Percentiles rank a stretch among this genome's conserved stretches.
Conservation (phyloP, 768 basidiomycete species). For the Termitomyces bulborhizus region DNA sequence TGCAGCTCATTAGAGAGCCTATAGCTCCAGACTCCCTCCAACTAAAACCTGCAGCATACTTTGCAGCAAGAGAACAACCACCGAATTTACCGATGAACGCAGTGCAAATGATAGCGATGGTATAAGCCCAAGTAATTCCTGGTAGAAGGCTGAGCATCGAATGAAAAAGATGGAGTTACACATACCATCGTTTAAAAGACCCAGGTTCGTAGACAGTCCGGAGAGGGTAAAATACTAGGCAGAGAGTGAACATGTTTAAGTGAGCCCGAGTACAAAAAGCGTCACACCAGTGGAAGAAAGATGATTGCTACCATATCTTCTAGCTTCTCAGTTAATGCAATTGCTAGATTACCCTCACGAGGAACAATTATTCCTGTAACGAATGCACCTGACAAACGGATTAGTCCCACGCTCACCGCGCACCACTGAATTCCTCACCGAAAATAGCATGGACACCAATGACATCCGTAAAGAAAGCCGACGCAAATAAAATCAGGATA, state of each 20-base stretch:
- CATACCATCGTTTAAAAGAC: conserved; percentile 70
- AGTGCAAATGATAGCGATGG: conserved; percentile 67
- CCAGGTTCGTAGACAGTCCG: conserved; percentile 85
- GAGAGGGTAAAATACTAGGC: conserved; percentile 88
- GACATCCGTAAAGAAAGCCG: conserved; percentile 89
- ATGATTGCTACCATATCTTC: conserved; percentile 92
- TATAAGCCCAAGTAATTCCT: conserved; percentile 87
- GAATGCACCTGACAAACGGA: conserved; percentile 58
- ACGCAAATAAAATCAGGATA: conserved; percentile 75
- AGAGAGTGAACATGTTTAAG: background rate
- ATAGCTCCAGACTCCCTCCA: conserved; percentile 81
- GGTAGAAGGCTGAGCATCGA: background rate
- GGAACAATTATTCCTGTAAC: conserved; percentile 79
- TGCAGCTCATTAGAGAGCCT: conserved; percentile 92
- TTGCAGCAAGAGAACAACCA: conserved; percentile 71
- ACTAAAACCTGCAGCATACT: conserved; percentile 60
- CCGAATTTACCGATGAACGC: conserved; percentile 89
- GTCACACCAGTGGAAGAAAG: conserved; percentile 72
- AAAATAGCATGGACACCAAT: conserved; percentile 93
- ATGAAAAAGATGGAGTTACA: background rate
- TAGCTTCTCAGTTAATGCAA: conserved; percentile 88
- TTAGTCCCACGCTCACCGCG: background rate
- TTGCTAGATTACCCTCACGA: conserved; percentile 80
- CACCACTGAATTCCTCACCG: conserved; percentile 34
- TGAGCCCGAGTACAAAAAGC: conserved; percentile 1